Evolutionary conservation across 2,329 filamentous ascomycete genomes (phyloP).

Genomic region (Exophiala xenobiotica): DNA sequence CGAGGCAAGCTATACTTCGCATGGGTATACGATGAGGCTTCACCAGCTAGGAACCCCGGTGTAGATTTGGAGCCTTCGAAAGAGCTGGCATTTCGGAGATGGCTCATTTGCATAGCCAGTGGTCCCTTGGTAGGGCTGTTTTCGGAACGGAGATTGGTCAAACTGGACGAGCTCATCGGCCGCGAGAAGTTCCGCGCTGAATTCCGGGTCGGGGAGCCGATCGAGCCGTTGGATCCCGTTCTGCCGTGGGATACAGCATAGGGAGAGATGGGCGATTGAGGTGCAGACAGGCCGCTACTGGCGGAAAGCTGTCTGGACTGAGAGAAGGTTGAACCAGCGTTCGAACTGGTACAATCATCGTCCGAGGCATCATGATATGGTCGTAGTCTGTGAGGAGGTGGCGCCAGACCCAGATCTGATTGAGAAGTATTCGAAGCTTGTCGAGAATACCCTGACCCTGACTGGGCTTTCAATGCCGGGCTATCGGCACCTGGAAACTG

Average conservation of each 20-base stretch:
- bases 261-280: conserved; percentile 65
- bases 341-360: conserved; percentile 65
- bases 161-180: conserved; percentile 69
- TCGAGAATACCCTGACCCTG: conserved; percentile 3
- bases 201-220: conserved; percentile 56
- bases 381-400: conserved; percentile 22
- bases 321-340: conserved; percentile 61
- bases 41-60: conserved; percentile 23
- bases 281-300: conserved; percentile 62
- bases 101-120: conserved; percentile 15
- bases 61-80: conserved; percentile 28
- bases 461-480: conserved; percentile 3
- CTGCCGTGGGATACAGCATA: conserved; percentile 63
- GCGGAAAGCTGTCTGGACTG: conserved; percentile 75
- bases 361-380: conserved; percentile 65
- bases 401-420: conserved; percentile 22
- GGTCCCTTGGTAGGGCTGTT: conserved; percentile 24
- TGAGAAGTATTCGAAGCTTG: conserved; percentile 23
- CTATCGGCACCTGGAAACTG: conserved; percentile 1
- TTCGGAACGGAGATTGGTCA: conserved; percentile 24
- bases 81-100: conserved; percentile 22
- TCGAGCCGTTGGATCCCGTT: conserved; percentile 82
- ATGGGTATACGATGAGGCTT: conserved; percentile 75
- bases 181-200: conserved; percentile 78
- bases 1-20: conserved; percentile 80